Evolutionary conservation across 257 asterid species (phyloP).

Genomic region (Nicotiana noctiflora): DNA sequence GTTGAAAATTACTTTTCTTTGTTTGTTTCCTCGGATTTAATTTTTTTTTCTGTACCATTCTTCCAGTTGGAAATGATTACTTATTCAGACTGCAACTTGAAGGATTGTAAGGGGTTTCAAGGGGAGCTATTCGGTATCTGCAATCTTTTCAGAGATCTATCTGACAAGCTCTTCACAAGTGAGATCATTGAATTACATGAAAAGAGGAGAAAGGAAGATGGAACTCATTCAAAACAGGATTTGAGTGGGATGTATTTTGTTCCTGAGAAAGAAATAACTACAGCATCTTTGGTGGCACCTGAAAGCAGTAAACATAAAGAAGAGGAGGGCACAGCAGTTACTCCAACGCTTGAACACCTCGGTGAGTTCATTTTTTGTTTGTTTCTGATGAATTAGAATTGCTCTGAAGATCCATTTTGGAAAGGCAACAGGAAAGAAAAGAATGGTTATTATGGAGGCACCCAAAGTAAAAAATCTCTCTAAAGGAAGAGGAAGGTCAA

Average conservation of each 20-base stretch:
- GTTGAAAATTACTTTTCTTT: conserved; percentile 24
- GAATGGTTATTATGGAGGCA: not conserved
- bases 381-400: not conserved
- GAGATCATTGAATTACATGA: conserved; percentile 64
- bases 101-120: conserved; percentile 81
- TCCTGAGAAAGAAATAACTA: conserved; percentile 20
- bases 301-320: conserved; percentile 17
- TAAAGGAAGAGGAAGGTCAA: not conserved
- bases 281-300: conserved; percentile 17
- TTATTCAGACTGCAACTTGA: conserved; percentile 13
- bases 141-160: conserved; percentile 85
- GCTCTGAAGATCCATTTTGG: not conserved
- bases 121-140: conserved; percentile 93
- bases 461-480: not conserved
- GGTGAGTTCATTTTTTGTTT: conserved; percentile 42
- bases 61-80: conserved; percentile 9
- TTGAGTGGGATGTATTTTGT: conserved; percentile 31
- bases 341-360: conserved; percentile 49
- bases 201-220: conserved; percentile 30
- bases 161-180: conserved; percentile 84
- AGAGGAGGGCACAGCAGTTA: conserved; percentile 12
- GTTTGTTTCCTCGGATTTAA: not conserved
- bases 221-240: conserved; percentile 23
- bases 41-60: not conserved
- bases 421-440: not conserved